Base-by-base conservation (phyloP, 371 early-diverging fungal genomes). In the Apophysomyces ossiformis region DNA sequence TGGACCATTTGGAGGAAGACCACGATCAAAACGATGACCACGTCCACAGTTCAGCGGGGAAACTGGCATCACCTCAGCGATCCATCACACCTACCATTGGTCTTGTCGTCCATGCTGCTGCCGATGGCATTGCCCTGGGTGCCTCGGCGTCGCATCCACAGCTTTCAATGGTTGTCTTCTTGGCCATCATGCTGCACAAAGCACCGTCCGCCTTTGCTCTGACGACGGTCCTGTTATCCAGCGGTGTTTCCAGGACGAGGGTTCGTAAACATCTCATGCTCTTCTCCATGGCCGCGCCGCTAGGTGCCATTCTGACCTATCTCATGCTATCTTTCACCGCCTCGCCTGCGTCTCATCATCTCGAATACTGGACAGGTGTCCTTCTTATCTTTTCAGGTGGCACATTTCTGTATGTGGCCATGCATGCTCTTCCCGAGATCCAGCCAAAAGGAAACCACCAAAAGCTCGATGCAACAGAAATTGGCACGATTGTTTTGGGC, bases 111-210 rank as follows among this genome's bases (percentile, higher is more conserved):
- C 98, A 98, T 76, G 91, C 94, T 2, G 95, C 95, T 11, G 96
- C 97, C 0, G 98, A 98, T 71, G 98, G 98, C 0, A 91, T 98
- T 66, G 97, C 97, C 0, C 69, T 98, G 47, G 98, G 98, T 12
- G 96, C 96, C 0, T 84, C 90, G 0, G 83, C 84, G 0, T 74
- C 75, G 1, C 79, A 85, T 37, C 91, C 90, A 6, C 81, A 86
- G 9, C 77, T 97, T 3, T 94, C 92, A 18, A 78, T 95, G 60
- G 89, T 96, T 7, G 93, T 98, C 5, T 98, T 97, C 69, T 65
- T 96, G 36, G 98, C 98, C n/a, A 93, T 98, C 65, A 90, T 96
- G 87, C 85, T 98, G 37, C 98, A 98, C 86, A 98, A 98, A 75
- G 96, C 95, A 2, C 97, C 98, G 4, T 89, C 95, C 1, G 94